Percentiles rank a stretch among this genome's conserved stretches.
These are phyloP conservation scores for Millerozyma miso DNA, from an alignment of 805 yeast species.

Conservation along the genomic window DNA sequence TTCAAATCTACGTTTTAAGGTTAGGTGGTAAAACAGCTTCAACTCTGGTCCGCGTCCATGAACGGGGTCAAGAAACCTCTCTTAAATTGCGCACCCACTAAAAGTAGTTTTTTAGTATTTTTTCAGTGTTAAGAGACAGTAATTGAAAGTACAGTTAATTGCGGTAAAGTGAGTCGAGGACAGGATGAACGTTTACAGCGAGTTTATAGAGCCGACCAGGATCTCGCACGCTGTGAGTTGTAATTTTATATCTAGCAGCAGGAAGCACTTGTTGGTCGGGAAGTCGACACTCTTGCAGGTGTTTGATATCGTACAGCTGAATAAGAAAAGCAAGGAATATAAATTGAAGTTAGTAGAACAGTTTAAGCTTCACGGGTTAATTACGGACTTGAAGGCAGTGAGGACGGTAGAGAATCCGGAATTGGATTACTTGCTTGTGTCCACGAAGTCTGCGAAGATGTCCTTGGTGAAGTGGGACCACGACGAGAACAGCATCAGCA, in stretches of 20 bases:
- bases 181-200: constrained; percentile 74
- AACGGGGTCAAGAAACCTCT: background rate
- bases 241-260: constrained; percentile 41
- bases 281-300: constrained; percentile 68
- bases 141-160: background rate
- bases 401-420: constrained; percentile 43
- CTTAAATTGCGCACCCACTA: constrained; percentile 1
- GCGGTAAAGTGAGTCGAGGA: background rate
- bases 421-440: constrained; percentile 58
- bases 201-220: constrained; percentile 70
- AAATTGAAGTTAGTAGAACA: constrained; percentile 48
- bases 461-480: constrained; percentile 73
- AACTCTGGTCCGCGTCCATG: no score
- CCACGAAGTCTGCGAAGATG: constrained; percentile 73
- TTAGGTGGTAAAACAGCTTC: no score
- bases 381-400: constrained; percentile 53
- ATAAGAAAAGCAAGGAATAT: constrained; percentile 14
- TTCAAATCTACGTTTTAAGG: no score
- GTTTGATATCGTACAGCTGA: constrained; percentile 38
- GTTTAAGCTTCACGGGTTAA: constrained; percentile 65
- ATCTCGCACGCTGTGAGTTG: constrained; percentile 60
- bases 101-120: background rate
- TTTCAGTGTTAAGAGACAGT: background rate
- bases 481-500: constrained; percentile 48
- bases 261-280: constrained; percentile 60